Base-by-base conservation (phyloP, 2,329 filamentous ascomycete species). In the Monosporascus sp. region DNA sequence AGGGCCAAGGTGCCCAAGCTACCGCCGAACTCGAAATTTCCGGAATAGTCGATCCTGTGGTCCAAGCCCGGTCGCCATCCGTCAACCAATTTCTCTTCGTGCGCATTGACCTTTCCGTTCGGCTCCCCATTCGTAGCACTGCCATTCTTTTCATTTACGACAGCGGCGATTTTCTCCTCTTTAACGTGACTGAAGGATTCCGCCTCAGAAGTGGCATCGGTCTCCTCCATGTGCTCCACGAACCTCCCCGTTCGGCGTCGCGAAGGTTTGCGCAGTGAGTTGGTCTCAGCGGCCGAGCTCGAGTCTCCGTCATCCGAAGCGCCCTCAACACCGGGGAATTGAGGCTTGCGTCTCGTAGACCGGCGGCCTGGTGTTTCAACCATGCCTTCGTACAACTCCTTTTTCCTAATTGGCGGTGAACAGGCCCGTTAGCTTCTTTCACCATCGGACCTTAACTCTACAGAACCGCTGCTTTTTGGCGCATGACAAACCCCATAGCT, bases 21-120 rank as follows among this genome's bases (percentile, higher is more conserved):
- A 54, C 94, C 94, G 58, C 93, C 93, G 67, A 97, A 99, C 69
- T 99, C 95, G 62, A 83, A 81, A 58, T 81, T 75, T 58, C 80
- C 82, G 2, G 82, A 85, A 64, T 79, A 75, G 72, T 88, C 85
- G 53, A 87, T 61, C 69, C 79, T 85, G 63, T 79, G 81, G 62
- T 87, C 82, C 62, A 77, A 75, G 46, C 81, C 82, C 22, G 78
- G 77, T 59, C 67, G 74, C 80, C 82, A 85, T 52, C 83, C 82
- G 61, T 85, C 83, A 24, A 79, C 62, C 17, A 74, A 49, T 46
- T 70, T 65, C 18, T 69, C 67, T 38, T 49, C 49, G 38, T 64
- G 48, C 3, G 63, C 67, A 17, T 71, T 68, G 47, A 63, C 53
- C 35, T 68, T 57, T 3, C 59, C 65, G 15, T 65, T 68, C n/a